Evolutionary conservation across 345 rosid species (phyloP).

Genomic region (Gossypium thurberi): DNA sequence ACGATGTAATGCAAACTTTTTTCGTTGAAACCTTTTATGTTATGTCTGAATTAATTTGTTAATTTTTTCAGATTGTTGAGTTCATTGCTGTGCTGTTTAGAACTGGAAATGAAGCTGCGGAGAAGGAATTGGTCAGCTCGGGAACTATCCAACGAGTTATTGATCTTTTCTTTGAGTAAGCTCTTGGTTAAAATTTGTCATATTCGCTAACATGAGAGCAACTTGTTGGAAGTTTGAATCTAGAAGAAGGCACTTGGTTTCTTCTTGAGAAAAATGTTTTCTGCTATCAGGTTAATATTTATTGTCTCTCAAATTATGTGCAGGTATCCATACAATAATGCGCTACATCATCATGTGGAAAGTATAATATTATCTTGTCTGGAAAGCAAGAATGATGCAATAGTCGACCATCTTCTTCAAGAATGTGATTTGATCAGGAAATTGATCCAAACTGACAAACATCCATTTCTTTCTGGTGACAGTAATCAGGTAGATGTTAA

Average conservation of each 20-base stretch:
- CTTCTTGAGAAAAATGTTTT: slow-evolving; percentile 1
- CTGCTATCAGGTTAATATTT: slow-evolving; percentile 13
- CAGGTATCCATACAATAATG: slow-evolving; percentile 96
- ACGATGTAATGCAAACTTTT: neutral
- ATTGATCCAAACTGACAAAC: slow-evolving; percentile 65
- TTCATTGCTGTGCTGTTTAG: slow-evolving; percentile 83
- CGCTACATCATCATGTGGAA: slow-evolving; percentile 94
- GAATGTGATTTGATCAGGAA: slow-evolving; percentile 78
- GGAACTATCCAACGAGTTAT: slow-evolving; percentile 68
- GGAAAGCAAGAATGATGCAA: slow-evolving; percentile 57
- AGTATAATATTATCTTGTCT: slow-evolving; percentile 75
- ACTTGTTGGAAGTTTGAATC: neutral
- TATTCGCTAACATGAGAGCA: slow-evolving; percentile 7
- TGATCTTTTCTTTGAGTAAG: slow-evolving; percentile 87
- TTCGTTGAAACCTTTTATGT: neutral
- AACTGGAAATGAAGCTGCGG: slow-evolving; percentile 76
- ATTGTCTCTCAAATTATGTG: slow-evolving; percentile 26
- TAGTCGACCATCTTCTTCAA: slow-evolving; percentile 66
- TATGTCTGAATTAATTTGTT: neutral
- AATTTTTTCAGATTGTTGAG: slow-evolving; percentile 73
- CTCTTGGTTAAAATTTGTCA: slow-evolving; percentile 12
- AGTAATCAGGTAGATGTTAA: slow-evolving; percentile 36
- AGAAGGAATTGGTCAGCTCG: slow-evolving; percentile 72
- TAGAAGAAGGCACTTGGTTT: slow-evolving; percentile 5
- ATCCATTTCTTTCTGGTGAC: slow-evolving; percentile 51